These are phyloP conservation scores for Bremia lactucae DNA, from an alignment of 352 stramenopile species.

Conservation along the genomic window DNA sequence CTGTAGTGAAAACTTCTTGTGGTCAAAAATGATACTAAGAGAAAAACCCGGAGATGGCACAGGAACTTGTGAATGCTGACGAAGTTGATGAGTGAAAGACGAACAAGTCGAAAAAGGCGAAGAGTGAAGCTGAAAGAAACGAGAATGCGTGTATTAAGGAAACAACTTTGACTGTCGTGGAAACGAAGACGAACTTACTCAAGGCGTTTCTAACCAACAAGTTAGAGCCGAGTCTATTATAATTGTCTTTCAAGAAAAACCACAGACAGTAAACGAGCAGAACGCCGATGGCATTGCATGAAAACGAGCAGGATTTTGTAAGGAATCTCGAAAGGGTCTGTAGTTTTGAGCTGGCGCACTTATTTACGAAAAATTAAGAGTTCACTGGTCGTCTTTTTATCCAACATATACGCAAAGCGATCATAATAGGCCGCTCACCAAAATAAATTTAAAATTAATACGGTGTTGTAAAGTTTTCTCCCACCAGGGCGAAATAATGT, in stretches of 20 bases:
- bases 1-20: too few species aligned
- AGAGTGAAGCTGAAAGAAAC: conserved; percentile 8
- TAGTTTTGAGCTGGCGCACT: conserved; percentile 52
- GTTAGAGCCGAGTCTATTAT: conserved; percentile 4
- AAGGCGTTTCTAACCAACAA: conserved; percentile 15
- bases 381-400: conserved; percentile 68
- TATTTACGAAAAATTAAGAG: conserved; percentile 77
- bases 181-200: conserved; percentile 26
- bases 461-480: too few species aligned
- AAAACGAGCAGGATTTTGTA: conserved; percentile 3
- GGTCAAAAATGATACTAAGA: too few species aligned
- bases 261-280: conserved; percentile 1
- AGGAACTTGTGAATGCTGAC: conserved; percentile 3
- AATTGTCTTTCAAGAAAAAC: conserved; percentile 7
- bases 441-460: too few species aligned
- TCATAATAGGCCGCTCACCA: too few species aligned
- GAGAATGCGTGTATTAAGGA: conserved; percentile 9
- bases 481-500: too few species aligned
- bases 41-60: background rate
- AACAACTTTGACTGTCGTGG: conserved; percentile 3
- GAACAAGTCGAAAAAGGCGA: background rate
- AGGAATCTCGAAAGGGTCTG: conserved; percentile 18
- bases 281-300: conserved; percentile 9
- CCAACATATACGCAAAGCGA: conserved; percentile 73
- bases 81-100: conserved; percentile 2